Evolutionary conservation across 2,329 filamentous ascomycete genomes (phyloP).

Genomic region (Talaromyces rugulosus): DNA sequence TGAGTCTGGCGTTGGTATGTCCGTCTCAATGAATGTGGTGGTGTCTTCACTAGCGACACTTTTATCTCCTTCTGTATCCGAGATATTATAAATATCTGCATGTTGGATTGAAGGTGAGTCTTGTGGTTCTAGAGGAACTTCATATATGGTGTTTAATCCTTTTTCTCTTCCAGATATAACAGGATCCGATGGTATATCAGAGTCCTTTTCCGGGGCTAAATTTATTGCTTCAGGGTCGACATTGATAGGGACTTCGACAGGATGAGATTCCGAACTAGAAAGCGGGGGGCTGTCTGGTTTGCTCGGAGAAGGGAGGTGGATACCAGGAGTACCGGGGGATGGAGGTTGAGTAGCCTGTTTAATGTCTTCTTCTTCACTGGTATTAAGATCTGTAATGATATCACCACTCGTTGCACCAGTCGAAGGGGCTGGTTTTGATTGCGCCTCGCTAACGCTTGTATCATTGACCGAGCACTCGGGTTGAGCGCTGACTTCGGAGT

Average conservation of each 20-base stretch:
- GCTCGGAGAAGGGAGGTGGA: no score
- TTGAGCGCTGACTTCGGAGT: not conserved
- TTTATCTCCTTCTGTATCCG: not conserved
- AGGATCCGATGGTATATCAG: not conserved
- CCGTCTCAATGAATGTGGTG: not conserved
- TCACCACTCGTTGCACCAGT: not conserved
- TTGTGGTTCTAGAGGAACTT: not conserved
- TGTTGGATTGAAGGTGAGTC: not conserved
- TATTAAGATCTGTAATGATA: not conserved
- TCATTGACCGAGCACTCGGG: not conserved
- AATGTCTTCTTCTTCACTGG: no score
- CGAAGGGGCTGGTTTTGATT: not conserved
- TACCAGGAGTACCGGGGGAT: not conserved
- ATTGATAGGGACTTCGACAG: not conserved
- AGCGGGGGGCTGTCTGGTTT: not conserved
- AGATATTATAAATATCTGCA: not conserved
- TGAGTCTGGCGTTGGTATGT: conserved; percentile 10
- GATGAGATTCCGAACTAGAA: not conserved
- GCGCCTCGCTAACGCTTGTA: not conserved
- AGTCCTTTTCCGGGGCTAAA: not conserved
- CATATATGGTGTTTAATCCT: not conserved
- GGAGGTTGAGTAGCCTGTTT: no score
- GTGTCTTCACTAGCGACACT: not conserved
- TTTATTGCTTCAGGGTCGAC: not conserved
- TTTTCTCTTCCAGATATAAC: not conserved